Base-by-base conservation (phyloP, 2,329 filamentous ascomycete species). In the Talaromyces atroroseus region DNA sequence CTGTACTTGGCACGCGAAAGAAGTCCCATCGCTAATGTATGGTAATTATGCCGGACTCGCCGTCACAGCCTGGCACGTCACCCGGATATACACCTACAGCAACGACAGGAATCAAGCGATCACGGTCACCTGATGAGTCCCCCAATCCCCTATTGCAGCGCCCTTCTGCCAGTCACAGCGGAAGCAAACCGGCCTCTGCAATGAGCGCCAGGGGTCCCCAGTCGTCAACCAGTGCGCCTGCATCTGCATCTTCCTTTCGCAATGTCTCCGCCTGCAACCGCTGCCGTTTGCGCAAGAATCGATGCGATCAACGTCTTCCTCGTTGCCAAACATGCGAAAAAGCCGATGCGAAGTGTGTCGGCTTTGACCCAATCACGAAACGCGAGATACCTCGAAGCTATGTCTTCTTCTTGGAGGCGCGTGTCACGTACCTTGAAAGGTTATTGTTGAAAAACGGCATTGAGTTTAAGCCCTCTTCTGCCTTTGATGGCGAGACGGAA, bases 281-380 rank as follows among this genome's bases (percentile, higher is more conserved):
- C 42, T 97, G 92, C 73, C 84, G 92, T 47, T 76, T 95, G 70
- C 84, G 92, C 66, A 97, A 97, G 79, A 97, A 96, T 70, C 82
- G 91, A 53, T 97, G 92, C 74, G 92, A 97, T 74, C 92, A 96
- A 79, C 87, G 88, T 62, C 80, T 97, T 60, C 92, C 92, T 8
- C 90, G 89, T 65, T 97, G 92, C 71, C 87, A 89, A 44, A 90
- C 89, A 64, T 97, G 92, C 74, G 90, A 92, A 71, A 96, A 96
- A 76, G 92, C 89, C n/a, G 82, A 83, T 58, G 89, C 95, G 47
- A 87, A 89, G 63, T 97, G 94, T 71, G 90, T 96, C 51, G 92
- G 92, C 60, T 96, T 96, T 72, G 92, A 97, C 70, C 92, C 92
- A 34, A 96, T 96, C 67, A 95, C 90, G 23, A 96, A 96, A 79